A percentile compares a stretch with the other conserved stretches of the same genome.
Conservation (phyloP, 2,329 filamentous ascomycete species). For the Blastomyces emzantsi region DNA sequence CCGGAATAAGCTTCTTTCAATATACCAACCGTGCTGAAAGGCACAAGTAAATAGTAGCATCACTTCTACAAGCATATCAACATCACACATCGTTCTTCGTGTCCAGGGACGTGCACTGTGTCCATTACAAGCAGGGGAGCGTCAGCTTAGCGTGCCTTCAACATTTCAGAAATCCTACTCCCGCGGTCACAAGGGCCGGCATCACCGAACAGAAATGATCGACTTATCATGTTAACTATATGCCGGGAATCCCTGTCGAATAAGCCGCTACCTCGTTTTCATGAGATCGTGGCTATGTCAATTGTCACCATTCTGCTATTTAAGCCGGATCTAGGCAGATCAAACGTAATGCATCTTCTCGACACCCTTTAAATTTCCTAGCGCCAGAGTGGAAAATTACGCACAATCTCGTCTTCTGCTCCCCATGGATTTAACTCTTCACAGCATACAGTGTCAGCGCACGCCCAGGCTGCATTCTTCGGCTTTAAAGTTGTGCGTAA, state of each 20-base stretch:
- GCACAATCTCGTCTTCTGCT: not conserved
- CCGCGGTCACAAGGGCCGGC: not conserved
- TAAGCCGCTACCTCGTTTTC: constrained; percentile 1
- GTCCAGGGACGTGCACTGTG: no score
- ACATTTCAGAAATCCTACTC: not conserved
- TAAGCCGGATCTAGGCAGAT: not conserved
- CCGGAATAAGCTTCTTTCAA: not conserved
- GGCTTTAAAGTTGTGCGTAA: not conserved
- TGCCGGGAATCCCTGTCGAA: constrained; percentile 1
- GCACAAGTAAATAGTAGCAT: not conserved
- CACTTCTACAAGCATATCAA: not conserved
- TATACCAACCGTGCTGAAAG: no score
- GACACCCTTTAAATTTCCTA: not conserved
- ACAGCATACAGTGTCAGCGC: not conserved
- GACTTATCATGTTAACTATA: not conserved
- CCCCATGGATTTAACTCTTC: not conserved
- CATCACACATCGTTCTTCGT: no score
- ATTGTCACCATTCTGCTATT: not conserved
- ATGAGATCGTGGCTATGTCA: not conserved
- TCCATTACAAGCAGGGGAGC: no score
- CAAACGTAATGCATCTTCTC: not conserved
- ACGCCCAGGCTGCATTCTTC: not conserved
- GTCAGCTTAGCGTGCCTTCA: not conserved
- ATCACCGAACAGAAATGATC: not conserved
- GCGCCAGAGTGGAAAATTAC: not conserved